phyloP scores from a whole-genome alignment of 2,329 filamentous ascomycete species.

The Chaetomiaceae sp. region DNA sequence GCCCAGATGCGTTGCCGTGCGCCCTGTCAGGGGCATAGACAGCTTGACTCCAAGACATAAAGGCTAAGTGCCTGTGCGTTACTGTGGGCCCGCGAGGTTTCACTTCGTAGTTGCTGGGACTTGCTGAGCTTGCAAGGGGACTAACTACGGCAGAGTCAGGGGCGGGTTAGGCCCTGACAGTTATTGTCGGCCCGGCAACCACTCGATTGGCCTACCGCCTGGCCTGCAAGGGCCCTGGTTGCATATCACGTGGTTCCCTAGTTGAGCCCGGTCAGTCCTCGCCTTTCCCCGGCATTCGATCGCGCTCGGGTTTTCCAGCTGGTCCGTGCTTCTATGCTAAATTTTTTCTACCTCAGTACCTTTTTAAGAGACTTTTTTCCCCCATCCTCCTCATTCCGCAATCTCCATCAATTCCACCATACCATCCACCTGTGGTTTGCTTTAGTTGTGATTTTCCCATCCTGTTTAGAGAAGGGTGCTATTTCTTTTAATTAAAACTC shows the following conservation, averaged over 20 bases:
- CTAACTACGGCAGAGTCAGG: too few relatives aligned
- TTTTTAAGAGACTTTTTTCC: conserved; percentile 22
- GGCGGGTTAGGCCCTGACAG: too few relatives aligned
- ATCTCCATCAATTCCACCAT: conserved; percentile 19
- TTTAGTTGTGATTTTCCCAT: conserved; percentile 18
- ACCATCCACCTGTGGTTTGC: conserved; percentile 19
- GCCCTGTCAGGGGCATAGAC: too few relatives aligned
- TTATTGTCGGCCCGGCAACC: too few relatives aligned
- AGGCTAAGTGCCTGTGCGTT: too few relatives aligned
- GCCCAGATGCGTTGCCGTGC: too few relatives aligned
- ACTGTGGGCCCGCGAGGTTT: too few relatives aligned
- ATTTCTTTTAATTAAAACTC: conserved; percentile 21
- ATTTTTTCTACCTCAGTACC: conserved; percentile 25
- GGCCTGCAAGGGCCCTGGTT: neutral
- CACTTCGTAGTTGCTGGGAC: too few relatives aligned
- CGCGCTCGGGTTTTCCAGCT: neutral
- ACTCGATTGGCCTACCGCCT: too few relatives aligned
- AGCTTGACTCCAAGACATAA: too few relatives aligned
- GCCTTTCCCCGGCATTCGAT: neutral
- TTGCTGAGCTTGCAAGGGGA: too few relatives aligned
- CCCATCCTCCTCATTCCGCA: conserved; percentile 18
- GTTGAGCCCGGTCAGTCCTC: neutral
- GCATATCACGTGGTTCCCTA: conserved; percentile 3
- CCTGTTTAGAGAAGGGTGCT: conserved; percentile 15
- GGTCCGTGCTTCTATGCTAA: conserved; percentile 24